Base-by-base conservation (phyloP, 108 stramenopile species). In the Nitzschia sp. region DNA sequence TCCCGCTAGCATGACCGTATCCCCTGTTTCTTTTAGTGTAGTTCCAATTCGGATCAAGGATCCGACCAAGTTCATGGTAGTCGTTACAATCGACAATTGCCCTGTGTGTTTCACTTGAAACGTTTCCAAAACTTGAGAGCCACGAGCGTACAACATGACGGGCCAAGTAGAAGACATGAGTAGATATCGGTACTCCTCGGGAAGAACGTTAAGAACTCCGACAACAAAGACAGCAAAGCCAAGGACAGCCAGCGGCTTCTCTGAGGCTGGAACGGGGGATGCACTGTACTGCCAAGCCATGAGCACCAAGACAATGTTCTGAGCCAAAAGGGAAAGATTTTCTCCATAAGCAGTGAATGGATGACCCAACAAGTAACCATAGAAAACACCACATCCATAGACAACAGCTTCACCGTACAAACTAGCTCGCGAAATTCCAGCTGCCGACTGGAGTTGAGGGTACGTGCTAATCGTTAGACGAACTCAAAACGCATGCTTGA, bases 291-390 rank as follows among this genome's bases (percentile, higher is more conserved):
- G 37, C 88, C 88, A 93, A 25, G 87, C 71, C 63, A 90, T 34
- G 1, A 57, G 22, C 12, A 84, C 61, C 22, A 92, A 53, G 0
- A 75, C 43, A 10, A 83, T 29, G 22, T 86, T 83, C 65, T 93
- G 91, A 21, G 84, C 22, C 46, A 78, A 44, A 26, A 93, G 72
- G 37, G 80, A 73, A 12, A 83, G 62, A 11, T 84, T 88, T 72
- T 93, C 92, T n/a, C 92, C 92, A 57, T 84, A 92, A 7, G 91
- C 83, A 15, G 88, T 85, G 51, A 93, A 87, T 0, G 92, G 92
- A 76, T 88, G 82, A 3, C 81, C 84, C 24, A 67, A 44, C 42
- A 88, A 50, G 12, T 78, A 64, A 25, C 87, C 86, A 53, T 93
- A 93, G 46, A 86, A 77, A 19, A 85, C 81, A 12, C 72, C 77